phyloP scores from a whole-genome alignment of 2,329 filamentous ascomycete genomes.

The Lachnellula hyalina region DNA sequence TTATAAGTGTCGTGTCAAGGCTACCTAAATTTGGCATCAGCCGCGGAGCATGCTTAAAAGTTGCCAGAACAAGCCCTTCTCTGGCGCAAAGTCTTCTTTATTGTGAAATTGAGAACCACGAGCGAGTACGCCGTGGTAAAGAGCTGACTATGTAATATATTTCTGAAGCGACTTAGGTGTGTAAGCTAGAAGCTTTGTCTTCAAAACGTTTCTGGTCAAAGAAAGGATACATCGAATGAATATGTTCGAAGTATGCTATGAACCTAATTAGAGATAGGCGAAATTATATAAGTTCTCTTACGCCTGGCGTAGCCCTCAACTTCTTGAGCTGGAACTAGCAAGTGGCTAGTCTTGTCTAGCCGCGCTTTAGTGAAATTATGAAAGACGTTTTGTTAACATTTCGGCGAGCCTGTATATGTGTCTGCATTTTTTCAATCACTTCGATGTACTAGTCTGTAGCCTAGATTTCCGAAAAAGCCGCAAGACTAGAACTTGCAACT shows the following conservation, averaged over 20 bases:
- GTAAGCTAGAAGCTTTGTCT: slow-evolving; percentile 24
- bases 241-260: slow-evolving; percentile 36
- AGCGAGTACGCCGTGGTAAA: slow-evolving; percentile 33
- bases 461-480: too few relatives aligned
- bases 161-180: slow-evolving; percentile 22
- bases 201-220: slow-evolving; percentile 36
- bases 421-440: too few relatives aligned
- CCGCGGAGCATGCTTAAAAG: slow-evolving; percentile 34
- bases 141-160: slow-evolving; percentile 32
- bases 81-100: slow-evolving; percentile 36
- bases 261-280: too few relatives aligned
- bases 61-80: slow-evolving; percentile 36
- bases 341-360: too few relatives aligned
- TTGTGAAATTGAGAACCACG: slow-evolving; percentile 14
- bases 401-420: too few relatives aligned
- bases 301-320: too few relatives aligned
- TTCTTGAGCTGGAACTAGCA: too few relatives aligned
- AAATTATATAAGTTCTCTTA: too few relatives aligned
- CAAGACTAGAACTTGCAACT: too few relatives aligned
- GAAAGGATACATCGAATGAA: slow-evolving; percentile 38
- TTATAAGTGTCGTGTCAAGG: slow-evolving; percentile 20
- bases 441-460: too few relatives aligned
- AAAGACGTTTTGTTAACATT: too few relatives aligned
- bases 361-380: too few relatives aligned
- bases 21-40: slow-evolving; percentile 32